Evolutionary conservation across 495 filamentous ascomycete genomes (phyloP), one percentile per base, ranked within the genome.

Genomic region (Aspergillus ellipticus): DNA sequence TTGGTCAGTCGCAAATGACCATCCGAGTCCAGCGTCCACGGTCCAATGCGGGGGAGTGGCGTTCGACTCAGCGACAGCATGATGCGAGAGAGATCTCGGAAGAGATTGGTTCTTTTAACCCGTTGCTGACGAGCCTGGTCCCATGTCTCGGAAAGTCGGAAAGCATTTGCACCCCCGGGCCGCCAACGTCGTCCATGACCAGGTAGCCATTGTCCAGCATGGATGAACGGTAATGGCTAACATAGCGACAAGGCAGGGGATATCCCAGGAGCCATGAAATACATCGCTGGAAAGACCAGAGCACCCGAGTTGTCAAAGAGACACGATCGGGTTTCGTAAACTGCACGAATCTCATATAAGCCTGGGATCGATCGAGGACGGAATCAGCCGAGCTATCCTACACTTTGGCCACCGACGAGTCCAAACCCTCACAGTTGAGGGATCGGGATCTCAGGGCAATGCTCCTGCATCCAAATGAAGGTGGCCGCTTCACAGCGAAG

Each of bases 401-500:
- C 65, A 53, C 51, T 57, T 8, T 49, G 53, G 7, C 60, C 60
- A 19, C 53, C 47, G n/a, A 50, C 19, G 43, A 74, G 59, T 39
- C 62, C 67, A 60, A 77, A 75, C 9, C 73, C 72, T 29, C 60
- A 68, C 13, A 77, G 47, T 4, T 60, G 46, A 19, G 71, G 68
- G 43, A 67, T 66, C 8, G 64, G 66, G 7, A 75, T 54, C 13
- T 67, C 59, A 0, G 66, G 63, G 48, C 63, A 71, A 42, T 72
- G 41, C 41, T 72, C 57, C 31, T 65, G 47, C n/a, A 76, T 66
- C 70, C 69, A 76, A 15, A 62, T 56, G 53, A 64, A 75, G 3
- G 74, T 73, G 16, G 57, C 74, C 6, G 59, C 71, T 57, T 74
- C 72, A 51, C 55, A 72, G 19, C 69, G 63, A 10, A 76, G 55